Base-by-base conservation (phyloP, 495 filamentous ascomycete genomes). In the Sordaria brevicollis region DNA sequence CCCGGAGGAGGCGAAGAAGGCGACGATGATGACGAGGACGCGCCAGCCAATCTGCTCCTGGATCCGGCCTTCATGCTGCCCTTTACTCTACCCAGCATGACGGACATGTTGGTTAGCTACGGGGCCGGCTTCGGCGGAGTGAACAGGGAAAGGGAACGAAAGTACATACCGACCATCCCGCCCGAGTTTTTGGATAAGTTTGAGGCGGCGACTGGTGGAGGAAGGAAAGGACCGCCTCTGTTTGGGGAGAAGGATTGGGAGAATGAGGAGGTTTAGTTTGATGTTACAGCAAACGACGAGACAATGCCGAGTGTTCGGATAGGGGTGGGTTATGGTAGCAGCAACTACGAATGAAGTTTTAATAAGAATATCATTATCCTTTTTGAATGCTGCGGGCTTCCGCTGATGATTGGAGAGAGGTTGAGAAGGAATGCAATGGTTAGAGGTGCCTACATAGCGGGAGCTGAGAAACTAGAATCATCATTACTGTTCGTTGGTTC, bases 121-220 rank as follows among this genome's bases (percentile, higher is more conserved):
- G 95, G 95, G 9, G 94, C 96, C 34, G 95, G 95, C 13, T 93
- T 97, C 72, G 95, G 95, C 4, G 95, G 95, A 0, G 84, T 94
- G 34, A 97, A 99, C 79, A 86, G 90, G 67, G 95, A 99, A 78
- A 85, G 93, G 57, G 95, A 95, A 77, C 85, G 92, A 69, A 97
- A 96, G 80, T 99, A 97, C 75, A 94, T 96, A n/a, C 95, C 95
- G 4, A 97, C 91, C 0, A 93, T 98, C 33, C 93, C 96, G 31
- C 90, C 94, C 2, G 95, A 99, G 79, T 97, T 97, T 73, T 81
- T 99, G 35, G 90, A 90, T 65, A 96, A 92, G 80, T 85, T 99
- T 37, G 95, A 98, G 83, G 84, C 90, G 67, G 79, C 62, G 33
- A 9, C n/a, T 19, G 21, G 71, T 71, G 76, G 79, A n/a, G 67